Evolutionary conservation across 768 basidiomycete genomes (phyloP), one percentile per base, ranked within the genome.

Genomic region (Podaxis mareebaensis): DNA sequence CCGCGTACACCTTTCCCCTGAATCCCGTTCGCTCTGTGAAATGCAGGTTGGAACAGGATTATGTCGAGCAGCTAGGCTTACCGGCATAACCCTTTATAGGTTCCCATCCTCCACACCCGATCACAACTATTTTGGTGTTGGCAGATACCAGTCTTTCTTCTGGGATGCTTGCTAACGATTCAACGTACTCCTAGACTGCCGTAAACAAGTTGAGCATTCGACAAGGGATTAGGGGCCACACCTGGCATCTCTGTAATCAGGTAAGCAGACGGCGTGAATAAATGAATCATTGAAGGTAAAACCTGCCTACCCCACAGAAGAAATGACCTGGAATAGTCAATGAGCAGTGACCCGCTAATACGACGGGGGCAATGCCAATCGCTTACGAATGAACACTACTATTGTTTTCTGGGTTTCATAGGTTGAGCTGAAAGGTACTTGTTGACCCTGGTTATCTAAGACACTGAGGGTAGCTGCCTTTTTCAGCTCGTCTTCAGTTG

Each of bases 301-400:
- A 1, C 30, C 28, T 51, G 71, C 82, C 58, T 73, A 87, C 86
- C 17, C 85, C 86, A 65, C 88, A 88, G 67, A 87, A 86, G 70
- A 88, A 88, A 71, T 88, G 86, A 7, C 86, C 86, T 87, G 40
- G 36, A 24, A n/a, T 17, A 10, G 63, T 10, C 24, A 53, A 11
- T 13, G 53, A 5, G 28, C 15, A 33, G 10, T 8, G 11, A 5
- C 33, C 20, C 44, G 11, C 22, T 17, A 53, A 48, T 6, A 55
- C 15, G 30, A 28, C n/a, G 1, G 26, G n/a, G 28, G 3, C 13
- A 42, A 7, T 6, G 33, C 10, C 30, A 17, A 49, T 3, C 13
- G 68, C 77, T 64, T 57, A 87, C 88, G 83, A 60, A 89, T 85
- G 71, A 90, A 89, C 1, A 90, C 84, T 3, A 89, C 80, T 12